Conservation (phyloP, 345 rosid species). For the Linum usitatissimum region DNA sequence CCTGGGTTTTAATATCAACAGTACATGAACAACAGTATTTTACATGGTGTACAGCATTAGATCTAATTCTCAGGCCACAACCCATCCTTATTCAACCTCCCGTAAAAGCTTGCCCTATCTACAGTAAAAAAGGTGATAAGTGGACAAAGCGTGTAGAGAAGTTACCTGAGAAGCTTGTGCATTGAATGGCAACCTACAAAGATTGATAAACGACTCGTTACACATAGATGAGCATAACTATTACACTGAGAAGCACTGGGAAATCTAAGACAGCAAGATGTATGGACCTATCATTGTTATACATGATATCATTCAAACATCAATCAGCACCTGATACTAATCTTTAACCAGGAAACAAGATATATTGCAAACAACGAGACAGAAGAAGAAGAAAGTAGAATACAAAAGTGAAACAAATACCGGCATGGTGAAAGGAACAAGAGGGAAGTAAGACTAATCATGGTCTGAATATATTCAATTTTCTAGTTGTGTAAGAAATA, state of each 20-base stretch:
- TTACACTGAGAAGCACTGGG: background rate
- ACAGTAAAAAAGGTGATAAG: background rate
- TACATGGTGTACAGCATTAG: too few species aligned
- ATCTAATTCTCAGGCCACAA: too few species aligned
- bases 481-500: background rate
- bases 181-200: conserved; percentile 50
- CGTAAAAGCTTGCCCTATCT: too few species aligned
- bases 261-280: background rate
- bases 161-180: conserved; percentile 63
- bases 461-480: background rate
- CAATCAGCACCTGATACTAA: background rate
- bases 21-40: too few species aligned
- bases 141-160: background rate
- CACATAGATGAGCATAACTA: background rate
- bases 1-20: too few species aligned
- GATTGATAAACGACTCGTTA: conserved; percentile 1
- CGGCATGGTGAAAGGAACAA: background rate
- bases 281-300: too few species aligned
- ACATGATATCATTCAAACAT: too few species aligned
- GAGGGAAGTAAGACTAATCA: background rate
- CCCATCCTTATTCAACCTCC: too few species aligned
- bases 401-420: too few species aligned
- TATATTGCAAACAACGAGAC: background rate
- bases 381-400: too few species aligned
- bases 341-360: background rate